Conservation (phyloP, 1,284 basidiomycete species). For the Ganoderma sinense region DNA sequence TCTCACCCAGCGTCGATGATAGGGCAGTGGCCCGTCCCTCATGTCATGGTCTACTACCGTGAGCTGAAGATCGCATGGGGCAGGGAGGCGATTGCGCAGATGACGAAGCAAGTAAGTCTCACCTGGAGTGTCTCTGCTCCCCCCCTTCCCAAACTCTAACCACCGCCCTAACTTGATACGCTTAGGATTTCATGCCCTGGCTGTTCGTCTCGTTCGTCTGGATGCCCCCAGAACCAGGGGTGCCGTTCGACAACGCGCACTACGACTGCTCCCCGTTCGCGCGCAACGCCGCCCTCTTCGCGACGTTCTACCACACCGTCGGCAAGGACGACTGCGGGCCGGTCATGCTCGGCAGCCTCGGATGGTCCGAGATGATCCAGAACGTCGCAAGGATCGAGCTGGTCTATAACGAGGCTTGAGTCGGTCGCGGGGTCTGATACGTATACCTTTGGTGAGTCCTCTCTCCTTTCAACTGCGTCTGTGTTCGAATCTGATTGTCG, state of each 20-base stretch:
- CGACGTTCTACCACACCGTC: conserved; percentile 17
- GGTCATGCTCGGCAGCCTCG: conserved; percentile 18
- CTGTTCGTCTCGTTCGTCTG: conserved; percentile 17
- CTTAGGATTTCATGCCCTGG: conserved; percentile 15
- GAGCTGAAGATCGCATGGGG: conserved; percentile 23
- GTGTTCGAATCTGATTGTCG: too few relatives aligned
- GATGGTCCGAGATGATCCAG: conserved; percentile 19
- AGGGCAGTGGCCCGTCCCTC: conserved; percentile 20
- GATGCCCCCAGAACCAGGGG: conserved; percentile 13
- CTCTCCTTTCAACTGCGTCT: too few relatives aligned
- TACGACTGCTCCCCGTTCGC: conserved; percentile 16
- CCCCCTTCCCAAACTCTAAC: not conserved
- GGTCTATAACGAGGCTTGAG: conserved; percentile 13
- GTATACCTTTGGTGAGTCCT: too few relatives aligned
- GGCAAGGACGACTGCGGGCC: conserved; percentile 18
- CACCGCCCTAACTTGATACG: not conserved
- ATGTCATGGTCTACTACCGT: conserved; percentile 20
- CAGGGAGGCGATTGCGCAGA: conserved; percentile 14
- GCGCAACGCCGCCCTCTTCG: conserved; percentile 15
- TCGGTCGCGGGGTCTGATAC: too few relatives aligned
- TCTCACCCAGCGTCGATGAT: conserved; percentile 6
- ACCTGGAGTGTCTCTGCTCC: too few relatives aligned
- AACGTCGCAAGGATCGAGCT: conserved; percentile 20
- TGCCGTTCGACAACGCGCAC: conserved; percentile 8
- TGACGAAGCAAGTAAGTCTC: not conserved